Evolutionary conservation across 306 rosid genomes (phyloP).

Genomic region (Betula pendula): DNA sequence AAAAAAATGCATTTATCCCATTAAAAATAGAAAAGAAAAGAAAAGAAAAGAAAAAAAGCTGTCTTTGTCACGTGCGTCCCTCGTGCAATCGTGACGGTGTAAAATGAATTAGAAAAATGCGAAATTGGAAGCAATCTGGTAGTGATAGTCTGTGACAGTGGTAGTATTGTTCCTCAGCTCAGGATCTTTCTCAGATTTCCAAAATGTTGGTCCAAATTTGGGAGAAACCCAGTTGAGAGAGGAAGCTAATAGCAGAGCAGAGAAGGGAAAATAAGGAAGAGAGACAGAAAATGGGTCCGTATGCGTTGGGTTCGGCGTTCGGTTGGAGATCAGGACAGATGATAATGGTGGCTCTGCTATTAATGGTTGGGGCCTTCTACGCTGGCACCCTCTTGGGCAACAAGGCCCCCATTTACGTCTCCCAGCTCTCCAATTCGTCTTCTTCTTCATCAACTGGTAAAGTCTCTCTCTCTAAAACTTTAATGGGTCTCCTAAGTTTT

Average conservation of each 20-base stretch:
- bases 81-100: neutral
- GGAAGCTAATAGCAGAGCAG: neutral
- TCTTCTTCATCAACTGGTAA: conserved; percentile 34
- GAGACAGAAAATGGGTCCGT: conserved; percentile 34
- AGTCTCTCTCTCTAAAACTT: neutral
- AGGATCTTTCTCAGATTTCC: neutral
- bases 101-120: neutral
- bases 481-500: neutral
- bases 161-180: neutral
- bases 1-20: no score
- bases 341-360: conserved; percentile 52
- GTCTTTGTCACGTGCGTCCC: neutral
- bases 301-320: conserved; percentile 41
- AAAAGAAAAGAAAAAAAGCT: no score
- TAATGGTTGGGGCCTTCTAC: conserved; percentile 72
- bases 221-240: conserved; percentile 18
- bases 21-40: no score
- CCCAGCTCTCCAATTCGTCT: conserved; percentile 50
- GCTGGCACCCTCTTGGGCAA: conserved; percentile 64
- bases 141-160: no score
- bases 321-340: conserved; percentile 63
- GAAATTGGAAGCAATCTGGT: no score
- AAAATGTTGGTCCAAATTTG: neutral
- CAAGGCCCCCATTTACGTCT: conserved; percentile 61
- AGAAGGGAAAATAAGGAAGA: neutral